Evolutionary conservation across 2,329 filamentous ascomycete genomes (phyloP).

Genomic region (Penicillium sp.): DNA sequence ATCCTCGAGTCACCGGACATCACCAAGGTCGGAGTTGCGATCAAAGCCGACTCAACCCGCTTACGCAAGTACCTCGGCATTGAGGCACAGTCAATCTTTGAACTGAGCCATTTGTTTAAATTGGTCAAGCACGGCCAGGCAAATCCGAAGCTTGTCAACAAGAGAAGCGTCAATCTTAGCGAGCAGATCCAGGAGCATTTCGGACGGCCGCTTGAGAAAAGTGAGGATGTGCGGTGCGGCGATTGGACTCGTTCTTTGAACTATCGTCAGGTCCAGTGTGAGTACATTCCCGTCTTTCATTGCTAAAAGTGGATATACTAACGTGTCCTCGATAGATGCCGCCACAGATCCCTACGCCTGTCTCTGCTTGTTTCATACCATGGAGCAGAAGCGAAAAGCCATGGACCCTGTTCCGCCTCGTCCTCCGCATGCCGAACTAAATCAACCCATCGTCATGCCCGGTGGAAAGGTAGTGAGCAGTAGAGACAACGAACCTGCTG

Average conservation of each 20-base stretch:
- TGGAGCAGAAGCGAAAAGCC: conserved; percentile 63
- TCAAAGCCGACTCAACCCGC: conserved; percentile 66
- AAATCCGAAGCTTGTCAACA: conserved; percentile 59
- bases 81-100: conserved; percentile 63
- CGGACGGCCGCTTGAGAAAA: conserved; percentile 71
- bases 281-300: conserved; percentile 29
- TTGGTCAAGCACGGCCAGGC: conserved; percentile 63
- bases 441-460: conserved; percentile 58
- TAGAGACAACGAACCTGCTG: conserved; percentile 6
- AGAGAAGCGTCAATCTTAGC: conserved; percentile 61
- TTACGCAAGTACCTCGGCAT: conserved; percentile 63
- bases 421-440: conserved; percentile 64
- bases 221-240: conserved; percentile 61
- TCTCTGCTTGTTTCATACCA: conserved; percentile 64
- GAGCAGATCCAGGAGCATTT: conserved; percentile 67
- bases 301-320: background rate
- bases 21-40: conserved; percentile 71
- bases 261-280: conserved; percentile 64
- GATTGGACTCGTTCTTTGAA: conserved; percentile 66
- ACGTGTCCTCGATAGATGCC: conserved; percentile 52
- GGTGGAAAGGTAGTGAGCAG: conserved; percentile 32
- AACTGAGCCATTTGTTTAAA: conserved; percentile 77
- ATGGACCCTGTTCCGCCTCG: conserved; percentile 67
- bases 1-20: conserved; percentile 68
- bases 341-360: conserved; percentile 81